A percentile compares a stretch with the other conserved stretches of the same genome.
phyloP scores from a whole-genome alignment of 352 stramenopile genomes.

The Phytophthora kernoviae region DNA sequence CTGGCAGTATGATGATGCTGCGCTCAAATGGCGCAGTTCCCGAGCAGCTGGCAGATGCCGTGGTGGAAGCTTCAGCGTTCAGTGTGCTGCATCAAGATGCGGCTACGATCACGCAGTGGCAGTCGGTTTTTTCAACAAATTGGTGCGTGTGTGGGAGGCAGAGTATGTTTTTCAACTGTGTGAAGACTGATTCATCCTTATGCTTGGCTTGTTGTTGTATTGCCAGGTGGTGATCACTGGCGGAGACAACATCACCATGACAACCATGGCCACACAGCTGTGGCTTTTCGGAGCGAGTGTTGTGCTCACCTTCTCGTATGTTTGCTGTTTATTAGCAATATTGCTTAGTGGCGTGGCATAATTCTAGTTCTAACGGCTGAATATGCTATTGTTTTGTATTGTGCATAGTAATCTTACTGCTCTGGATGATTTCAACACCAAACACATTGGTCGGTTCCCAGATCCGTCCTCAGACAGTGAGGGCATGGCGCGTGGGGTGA shows the following conservation, averaged over 20 bases:
- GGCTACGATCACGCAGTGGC: slow-evolving; percentile 33
- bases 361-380: background rate
- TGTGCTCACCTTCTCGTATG: slow-evolving; percentile 68
- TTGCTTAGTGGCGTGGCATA: slow-evolving; percentile 1
- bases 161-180: background rate
- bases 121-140: slow-evolving; percentile 54
- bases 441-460: slow-evolving; percentile 56
- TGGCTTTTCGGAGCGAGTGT: slow-evolving; percentile 74
- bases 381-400: slow-evolving; percentile 2
- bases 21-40: slow-evolving; percentile 12
- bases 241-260: slow-evolving; percentile 52
- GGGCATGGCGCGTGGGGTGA: slow-evolving; percentile 51
- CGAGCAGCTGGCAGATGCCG: background rate
- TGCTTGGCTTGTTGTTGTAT: slow-evolving; percentile 2
- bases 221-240: slow-evolving; percentile 67
- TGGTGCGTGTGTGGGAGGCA: slow-evolving; percentile 37
- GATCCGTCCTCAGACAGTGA: slow-evolving; percentile 32
- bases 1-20: slow-evolving; percentile 21
- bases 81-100: slow-evolving; percentile 33
- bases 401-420: slow-evolving; percentile 40
- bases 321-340: background rate
- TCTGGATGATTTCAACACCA: slow-evolving; percentile 60
- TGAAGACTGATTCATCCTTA: slow-evolving; percentile 1
- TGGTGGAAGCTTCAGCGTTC: slow-evolving; percentile 16
- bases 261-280: slow-evolving; percentile 57